Percentiles rank a stretch among this genome's conserved stretches.
These are phyloP conservation scores for Sphaceloma murrayae DNA, from an alignment of 2,329 filamentous ascomycete genomes.

Conservation along the genomic window DNA sequence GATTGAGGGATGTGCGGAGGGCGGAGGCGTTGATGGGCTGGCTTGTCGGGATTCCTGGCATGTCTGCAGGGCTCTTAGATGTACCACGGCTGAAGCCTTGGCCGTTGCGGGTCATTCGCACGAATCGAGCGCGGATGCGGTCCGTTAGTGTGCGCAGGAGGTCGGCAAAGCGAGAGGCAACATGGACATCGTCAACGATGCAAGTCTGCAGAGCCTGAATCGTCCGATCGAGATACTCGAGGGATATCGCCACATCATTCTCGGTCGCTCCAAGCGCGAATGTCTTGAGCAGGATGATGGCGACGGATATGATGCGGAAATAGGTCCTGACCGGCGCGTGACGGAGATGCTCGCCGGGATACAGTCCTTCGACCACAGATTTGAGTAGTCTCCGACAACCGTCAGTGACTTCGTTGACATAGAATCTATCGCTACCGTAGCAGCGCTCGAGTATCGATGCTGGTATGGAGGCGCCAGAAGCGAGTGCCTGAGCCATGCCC, in stretches of 20 bases:
- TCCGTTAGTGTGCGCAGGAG: conserved; percentile 70
- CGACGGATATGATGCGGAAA: conserved; percentile 75
- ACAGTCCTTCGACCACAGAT: conserved; percentile 65
- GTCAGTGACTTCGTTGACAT: conserved; percentile 62
- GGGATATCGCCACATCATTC: conserved; percentile 65
- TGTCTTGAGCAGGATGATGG: conserved; percentile 76
- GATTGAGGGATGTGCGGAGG: conserved; percentile 17
- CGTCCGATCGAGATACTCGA: conserved; percentile 64
- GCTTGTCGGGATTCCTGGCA: conserved; percentile 8
- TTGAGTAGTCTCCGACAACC: conserved; percentile 67
- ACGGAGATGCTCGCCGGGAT: conserved; percentile 66
- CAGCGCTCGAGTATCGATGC: conserved; percentile 38
- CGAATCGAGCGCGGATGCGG: conserved; percentile 61
- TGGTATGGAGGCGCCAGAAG: conserved; percentile 35
- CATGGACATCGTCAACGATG: conserved; percentile 75
- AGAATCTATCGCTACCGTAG: conserved; percentile 51
- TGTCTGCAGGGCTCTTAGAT: conserved; percentile 13
- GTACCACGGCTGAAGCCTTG: conserved; percentile 37
- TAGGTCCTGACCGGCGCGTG: conserved; percentile 77
- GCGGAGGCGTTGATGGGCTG: conserved; percentile 10
- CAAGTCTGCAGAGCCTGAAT: conserved; percentile 66
- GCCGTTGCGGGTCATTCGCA: conserved; percentile 40
- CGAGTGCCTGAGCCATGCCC: conserved; percentile 26
- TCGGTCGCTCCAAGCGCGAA: conserved; percentile 73
- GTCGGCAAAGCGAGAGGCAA: conserved; percentile 75